These are phyloP conservation scores for Neurospora discreta DNA, from an alignment of 495 filamentous ascomycete genomes.

Conservation along the genomic window DNA sequence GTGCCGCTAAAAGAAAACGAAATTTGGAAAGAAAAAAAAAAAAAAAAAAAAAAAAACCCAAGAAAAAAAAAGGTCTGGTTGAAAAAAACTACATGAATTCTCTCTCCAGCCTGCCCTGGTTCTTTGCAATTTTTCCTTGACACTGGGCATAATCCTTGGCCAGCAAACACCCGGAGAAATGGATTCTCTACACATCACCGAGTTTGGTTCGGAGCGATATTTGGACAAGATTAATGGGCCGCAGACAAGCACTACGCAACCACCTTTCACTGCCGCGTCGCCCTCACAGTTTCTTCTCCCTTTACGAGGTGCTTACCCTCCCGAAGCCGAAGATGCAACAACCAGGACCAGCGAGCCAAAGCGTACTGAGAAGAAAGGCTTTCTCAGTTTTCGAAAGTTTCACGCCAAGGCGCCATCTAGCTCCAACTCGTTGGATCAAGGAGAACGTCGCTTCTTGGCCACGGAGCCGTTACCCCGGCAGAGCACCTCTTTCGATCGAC, in stretches of 20 bases:
- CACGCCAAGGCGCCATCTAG: conserved; percentile 11
- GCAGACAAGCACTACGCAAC: conserved; percentile 19
- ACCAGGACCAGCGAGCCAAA: conserved; percentile 23
- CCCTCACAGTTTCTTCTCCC: conserved; percentile 32
- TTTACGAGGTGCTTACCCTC: conserved; percentile 21
- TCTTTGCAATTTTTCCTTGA: conserved; percentile 9
- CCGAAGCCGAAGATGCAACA: conserved; percentile 11
- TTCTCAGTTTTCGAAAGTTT: conserved; percentile 18
- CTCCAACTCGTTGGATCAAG: conserved; percentile 2
- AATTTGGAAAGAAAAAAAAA: no score
- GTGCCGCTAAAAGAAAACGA: neutral
- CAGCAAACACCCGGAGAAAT: conserved; percentile 21
- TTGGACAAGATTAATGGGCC: conserved; percentile 38
- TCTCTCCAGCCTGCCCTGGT: conserved; percentile 8
- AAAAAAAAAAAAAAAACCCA: no score
- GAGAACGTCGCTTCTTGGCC: conserved; percentile 11
- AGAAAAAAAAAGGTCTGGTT: neutral
- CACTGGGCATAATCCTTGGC: conserved; percentile 9
- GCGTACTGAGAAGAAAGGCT: conserved; percentile 22
- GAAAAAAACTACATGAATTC: neutral
- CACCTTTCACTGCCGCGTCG: neutral
- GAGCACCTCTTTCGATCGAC: conserved; percentile 32
- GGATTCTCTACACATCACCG: conserved; percentile 44
- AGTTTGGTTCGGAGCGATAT: conserved; percentile 47
- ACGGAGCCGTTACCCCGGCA: conserved; percentile 8